A percentile compares a stretch with the other conserved stretches of the same genome.
phyloP scores from a whole-genome alignment of 176 grass and related monocot species.

The Aegilops speltoides region DNA sequence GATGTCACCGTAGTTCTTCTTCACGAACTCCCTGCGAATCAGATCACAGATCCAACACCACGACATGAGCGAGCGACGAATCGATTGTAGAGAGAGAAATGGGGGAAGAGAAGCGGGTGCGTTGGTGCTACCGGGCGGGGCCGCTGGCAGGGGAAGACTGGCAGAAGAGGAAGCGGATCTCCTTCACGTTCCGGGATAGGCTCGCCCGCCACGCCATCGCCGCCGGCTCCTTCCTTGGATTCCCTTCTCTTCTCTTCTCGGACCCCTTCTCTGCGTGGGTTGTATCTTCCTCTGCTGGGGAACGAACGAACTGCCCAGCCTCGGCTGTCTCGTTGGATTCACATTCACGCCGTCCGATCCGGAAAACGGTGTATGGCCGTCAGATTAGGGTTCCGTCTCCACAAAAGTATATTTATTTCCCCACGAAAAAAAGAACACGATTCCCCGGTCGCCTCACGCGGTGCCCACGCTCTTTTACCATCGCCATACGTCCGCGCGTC shows the following conservation, averaged over 20 bases:
- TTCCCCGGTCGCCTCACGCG: too few relatives aligned
- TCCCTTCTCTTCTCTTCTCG: neutral
- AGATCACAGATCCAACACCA: neutral
- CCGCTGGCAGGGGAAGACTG: constrained; percentile 79
- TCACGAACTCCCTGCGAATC: constrained; percentile 79
- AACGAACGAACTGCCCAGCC: neutral
- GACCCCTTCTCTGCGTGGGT: neutral
- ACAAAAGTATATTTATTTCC: neutral
- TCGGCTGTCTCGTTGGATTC: neutral
- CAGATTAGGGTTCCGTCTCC: constrained; percentile 19
- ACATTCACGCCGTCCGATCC: neutral
- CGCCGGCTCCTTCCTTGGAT: constrained; percentile 8
- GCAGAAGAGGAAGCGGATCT: constrained; percentile 89
- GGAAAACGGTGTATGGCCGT: neutral
- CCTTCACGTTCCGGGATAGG: constrained; percentile 72
- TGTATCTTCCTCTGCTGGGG: neutral
- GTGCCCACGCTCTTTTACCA: too few relatives aligned
- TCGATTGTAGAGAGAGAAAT: neutral
- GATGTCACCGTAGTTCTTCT: constrained; percentile 87
- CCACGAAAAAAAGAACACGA: too few relatives aligned
- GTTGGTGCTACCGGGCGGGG: constrained; percentile 47
- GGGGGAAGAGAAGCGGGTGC: neutral
- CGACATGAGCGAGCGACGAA: neutral
- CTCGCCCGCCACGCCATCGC: constrained; percentile 81
- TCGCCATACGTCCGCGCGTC: too few relatives aligned